phyloP scores from a whole-genome alignment of 2,329 filamentous ascomycete genomes.

The Aspergillus bombycis region DNA sequence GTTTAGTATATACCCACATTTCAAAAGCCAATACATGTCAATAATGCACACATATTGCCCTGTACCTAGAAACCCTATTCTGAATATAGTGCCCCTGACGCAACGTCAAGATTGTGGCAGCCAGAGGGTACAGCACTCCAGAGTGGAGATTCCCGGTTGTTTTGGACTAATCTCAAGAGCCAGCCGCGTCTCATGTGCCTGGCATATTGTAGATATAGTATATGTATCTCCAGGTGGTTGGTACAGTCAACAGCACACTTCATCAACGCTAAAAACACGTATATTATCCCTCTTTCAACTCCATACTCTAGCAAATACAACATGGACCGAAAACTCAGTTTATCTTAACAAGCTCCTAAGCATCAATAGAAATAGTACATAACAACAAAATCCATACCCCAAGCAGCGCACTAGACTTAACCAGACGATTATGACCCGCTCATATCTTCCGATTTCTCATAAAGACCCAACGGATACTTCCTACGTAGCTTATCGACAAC shows the following conservation, averaged over 20 bases:
- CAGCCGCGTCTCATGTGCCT: not conserved
- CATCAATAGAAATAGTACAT: no score
- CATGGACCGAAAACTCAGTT: no score
- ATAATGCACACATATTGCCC: not conserved
- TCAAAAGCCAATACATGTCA: not conserved
- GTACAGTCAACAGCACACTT: no score
- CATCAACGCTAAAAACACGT: no score
- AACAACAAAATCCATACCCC: not conserved
- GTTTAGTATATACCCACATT: conserved; percentile 2
- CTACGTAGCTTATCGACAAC: not conserved
- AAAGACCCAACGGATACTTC: not conserved
- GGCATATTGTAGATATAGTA: not conserved
- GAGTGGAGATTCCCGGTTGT: not conserved
- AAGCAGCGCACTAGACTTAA: not conserved
- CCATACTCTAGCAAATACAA: no score
- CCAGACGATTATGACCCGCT: not conserved
- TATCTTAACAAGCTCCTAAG: no score
- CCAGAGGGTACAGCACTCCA: no score
- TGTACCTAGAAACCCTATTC: not conserved
- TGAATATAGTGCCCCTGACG: not conserved
- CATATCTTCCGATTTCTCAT: not conserved
- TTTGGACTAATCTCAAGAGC: not conserved
- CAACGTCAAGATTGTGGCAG: no score
- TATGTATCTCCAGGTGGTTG: no score
- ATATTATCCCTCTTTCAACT: no score